Conservation (phyloP, 768 basidiomycete genomes). For the Collybia mongolica region DNA sequence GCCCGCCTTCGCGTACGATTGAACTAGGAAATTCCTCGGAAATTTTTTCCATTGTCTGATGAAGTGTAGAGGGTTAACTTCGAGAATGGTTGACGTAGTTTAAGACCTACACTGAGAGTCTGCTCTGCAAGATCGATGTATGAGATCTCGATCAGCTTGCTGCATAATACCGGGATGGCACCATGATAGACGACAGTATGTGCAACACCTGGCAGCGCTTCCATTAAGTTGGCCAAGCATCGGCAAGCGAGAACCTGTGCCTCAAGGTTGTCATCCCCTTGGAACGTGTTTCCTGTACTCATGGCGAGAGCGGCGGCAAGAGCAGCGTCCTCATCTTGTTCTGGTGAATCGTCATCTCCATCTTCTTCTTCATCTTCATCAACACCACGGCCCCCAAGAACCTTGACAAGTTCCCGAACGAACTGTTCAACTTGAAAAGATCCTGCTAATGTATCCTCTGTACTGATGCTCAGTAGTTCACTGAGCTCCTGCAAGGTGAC, state of each 20-base stretch:
- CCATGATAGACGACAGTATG: slow-evolving; percentile 97
- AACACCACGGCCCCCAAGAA: slow-evolving; percentile 77
- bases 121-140: slow-evolving; percentile 99
- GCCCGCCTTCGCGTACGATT: slow-evolving; percentile 93
- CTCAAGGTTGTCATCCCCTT: slow-evolving; percentile 86
- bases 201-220: slow-evolving; percentile 96
- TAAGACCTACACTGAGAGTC: slow-evolving; percentile 83
- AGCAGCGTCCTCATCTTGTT: slow-evolving; percentile 81
- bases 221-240: slow-evolving; percentile 97
- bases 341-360: slow-evolving; percentile 57
- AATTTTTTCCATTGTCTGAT: slow-evolving; percentile 95
- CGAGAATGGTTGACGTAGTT: slow-evolving; percentile 12
- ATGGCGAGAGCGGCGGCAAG: slow-evolving; percentile 86
- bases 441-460: slow-evolving; percentile 93
- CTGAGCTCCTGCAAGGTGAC: slow-evolving; percentile 92
- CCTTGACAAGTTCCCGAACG: slow-evolving; percentile 88
- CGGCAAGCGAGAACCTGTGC: slow-evolving; percentile 95
- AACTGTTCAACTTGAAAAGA: slow-evolving; percentile 95
- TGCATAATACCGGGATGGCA: slow-evolving; percentile 97
- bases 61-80: slow-evolving; percentile 13
- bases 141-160: slow-evolving; percentile 94
- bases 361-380: slow-evolving; percentile 78
- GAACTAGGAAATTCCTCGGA: slow-evolving; percentile 96
- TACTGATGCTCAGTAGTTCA: slow-evolving; percentile 93
- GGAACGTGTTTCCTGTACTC: slow-evolving; percentile 65